Percentiles rank a stretch among this genome's conserved stretches.
Evolutionary conservation across 1,284 basidiomycete genomes (phyloP).

Genomic region (Moesziomyces parantarcticus): DNA sequence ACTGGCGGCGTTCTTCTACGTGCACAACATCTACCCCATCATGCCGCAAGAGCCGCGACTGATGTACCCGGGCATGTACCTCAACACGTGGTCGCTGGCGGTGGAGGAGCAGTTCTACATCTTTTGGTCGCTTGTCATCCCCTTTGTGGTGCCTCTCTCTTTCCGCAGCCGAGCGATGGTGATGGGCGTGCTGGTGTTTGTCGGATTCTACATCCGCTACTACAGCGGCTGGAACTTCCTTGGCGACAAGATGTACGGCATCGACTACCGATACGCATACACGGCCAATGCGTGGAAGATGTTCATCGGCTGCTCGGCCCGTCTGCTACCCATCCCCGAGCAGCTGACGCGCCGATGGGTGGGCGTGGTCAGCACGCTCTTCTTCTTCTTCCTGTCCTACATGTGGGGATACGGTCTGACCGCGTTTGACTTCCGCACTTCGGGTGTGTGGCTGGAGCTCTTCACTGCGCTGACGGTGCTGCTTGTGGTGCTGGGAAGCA

Average conservation of each 20-base stretch:
- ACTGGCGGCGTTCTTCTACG: constrained; percentile 23
- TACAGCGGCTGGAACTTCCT: constrained; percentile 25
- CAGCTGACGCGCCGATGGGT: constrained; percentile 16
- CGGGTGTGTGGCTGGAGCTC: constrained; percentile 29
- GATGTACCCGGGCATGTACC: constrained; percentile 31
- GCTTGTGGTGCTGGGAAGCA: constrained; percentile 22
- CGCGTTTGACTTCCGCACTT: constrained; percentile 27
- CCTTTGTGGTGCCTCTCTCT: constrained; percentile 28
- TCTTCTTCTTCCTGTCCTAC: constrained; percentile 19
- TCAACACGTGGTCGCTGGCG: constrained; percentile 44
- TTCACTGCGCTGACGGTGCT: constrained; percentile 14
- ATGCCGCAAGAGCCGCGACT: constrained; percentile 9
- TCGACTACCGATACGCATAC: constrained; percentile 39
- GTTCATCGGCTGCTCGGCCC: constrained; percentile 36
- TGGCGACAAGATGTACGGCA: constrained; percentile 19
- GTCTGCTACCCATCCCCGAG: constrained; percentile 21
- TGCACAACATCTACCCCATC: constrained; percentile 28
- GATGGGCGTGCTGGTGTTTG: constrained; percentile 14
- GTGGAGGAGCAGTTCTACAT: constrained; percentile 51
- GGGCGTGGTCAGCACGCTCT: constrained; percentile 17
- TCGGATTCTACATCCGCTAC: constrained; percentile 23
- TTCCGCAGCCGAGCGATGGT: constrained; percentile 13
- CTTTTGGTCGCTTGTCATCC: constrained; percentile 40
- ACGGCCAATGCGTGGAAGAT: constrained; percentile 35
- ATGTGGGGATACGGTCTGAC: constrained; percentile 23